Evolutionary conservation across 208 protist genomes (phyloP).

Genomic region (Angomonas ambiguus): DNA sequence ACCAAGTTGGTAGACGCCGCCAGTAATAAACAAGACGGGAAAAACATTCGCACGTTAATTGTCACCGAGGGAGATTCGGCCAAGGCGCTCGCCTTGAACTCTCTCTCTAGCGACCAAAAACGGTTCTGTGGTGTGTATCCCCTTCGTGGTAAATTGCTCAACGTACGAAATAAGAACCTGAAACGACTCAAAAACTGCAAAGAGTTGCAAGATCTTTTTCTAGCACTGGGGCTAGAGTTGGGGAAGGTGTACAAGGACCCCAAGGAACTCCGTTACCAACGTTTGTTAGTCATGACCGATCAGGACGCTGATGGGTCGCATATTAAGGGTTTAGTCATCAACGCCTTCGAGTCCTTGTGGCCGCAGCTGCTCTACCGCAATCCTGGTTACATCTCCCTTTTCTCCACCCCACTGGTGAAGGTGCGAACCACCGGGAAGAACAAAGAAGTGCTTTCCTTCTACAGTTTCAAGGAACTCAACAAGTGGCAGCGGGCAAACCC

Average conservation of each 20-base stretch:
- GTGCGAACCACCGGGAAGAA: constrained; percentile 72
- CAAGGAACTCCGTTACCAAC: constrained; percentile 97
- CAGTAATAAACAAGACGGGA: constrained; percentile 60
- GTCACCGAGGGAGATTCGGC: constrained; percentile 99
- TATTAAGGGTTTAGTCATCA: constrained; percentile 99
- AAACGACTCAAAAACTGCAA: constrained; percentile 92
- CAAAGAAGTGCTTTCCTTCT: constrained; percentile 92
- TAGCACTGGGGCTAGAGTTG: constrained; percentile 73
- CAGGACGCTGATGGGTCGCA: constrained; percentile 99
- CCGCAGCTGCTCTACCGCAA: constrained; percentile 92
- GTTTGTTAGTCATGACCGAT: constrained; percentile 99
- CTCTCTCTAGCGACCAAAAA: constrained; percentile 94
- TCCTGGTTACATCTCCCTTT: constrained; percentile 89
- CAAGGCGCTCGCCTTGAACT: constrained; percentile 96
- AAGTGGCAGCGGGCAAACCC: constrained; percentile 88
- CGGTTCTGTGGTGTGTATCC: constrained; percentile 97
- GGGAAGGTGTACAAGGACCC: constrained; percentile 70
- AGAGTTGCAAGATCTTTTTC: constrained; percentile 90
- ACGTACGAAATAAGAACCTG: constrained; percentile 94
- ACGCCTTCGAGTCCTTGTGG: constrained; percentile 99
- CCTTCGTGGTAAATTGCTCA: constrained; percentile 97
- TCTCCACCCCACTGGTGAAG: constrained; percentile 99
- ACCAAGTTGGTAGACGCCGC: constrained; percentile 97
- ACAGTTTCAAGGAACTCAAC: constrained; percentile 98
- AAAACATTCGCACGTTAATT: constrained; percentile 95